Conservation (phyloP, 257 asterid species). For the Gentiana straminea region DNA sequence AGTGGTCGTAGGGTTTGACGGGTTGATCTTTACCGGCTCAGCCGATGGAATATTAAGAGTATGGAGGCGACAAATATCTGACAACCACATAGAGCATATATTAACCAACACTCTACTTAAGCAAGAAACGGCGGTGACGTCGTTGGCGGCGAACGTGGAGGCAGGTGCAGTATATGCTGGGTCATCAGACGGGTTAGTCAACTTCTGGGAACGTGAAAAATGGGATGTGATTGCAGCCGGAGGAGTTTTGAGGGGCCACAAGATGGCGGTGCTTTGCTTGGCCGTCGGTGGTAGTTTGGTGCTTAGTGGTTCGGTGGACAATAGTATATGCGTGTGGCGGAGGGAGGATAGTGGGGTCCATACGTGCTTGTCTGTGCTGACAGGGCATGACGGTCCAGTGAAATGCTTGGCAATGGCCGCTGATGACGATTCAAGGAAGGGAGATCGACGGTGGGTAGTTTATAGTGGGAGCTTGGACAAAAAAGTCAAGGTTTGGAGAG, state of each 20-base stretch:
- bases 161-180: slow-evolving; percentile 58
- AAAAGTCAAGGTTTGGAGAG: slow-evolving; percentile 65
- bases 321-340: slow-evolving; percentile 79
- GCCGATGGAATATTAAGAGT: slow-evolving; percentile 91
- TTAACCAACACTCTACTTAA: slow-evolving; percentile 52
- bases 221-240: slow-evolving; percentile 46
- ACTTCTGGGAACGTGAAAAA: slow-evolving; percentile 62
- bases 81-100: slow-evolving; percentile 35
- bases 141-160: slow-evolving; percentile 37
- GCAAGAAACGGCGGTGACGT: slow-evolving; percentile 68
- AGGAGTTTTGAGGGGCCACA: slow-evolving; percentile 81
- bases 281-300: slow-evolving; percentile 58
- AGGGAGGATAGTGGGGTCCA: slow-evolving; percentile 66
- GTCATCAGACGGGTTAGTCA: slow-evolving; percentile 77
- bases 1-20: slow-evolving; percentile 48
- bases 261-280: slow-evolving; percentile 67
- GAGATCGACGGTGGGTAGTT: slow-evolving; percentile 34
- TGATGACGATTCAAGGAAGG: slow-evolving; percentile 4
- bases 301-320: slow-evolving; percentile 82
- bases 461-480: slow-evolving; percentile 73
- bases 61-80: slow-evolving; percentile 69
- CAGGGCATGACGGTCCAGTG: slow-evolving; percentile 78
- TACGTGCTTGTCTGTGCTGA: slow-evolving; percentile 49
- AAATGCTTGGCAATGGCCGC: slow-evolving; percentile 66
- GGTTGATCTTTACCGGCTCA: slow-evolving; percentile 64